Evolutionary conservation across 495 filamentous ascomycete species (phyloP).

Genomic region (Neohortaea acidophila): DNA sequence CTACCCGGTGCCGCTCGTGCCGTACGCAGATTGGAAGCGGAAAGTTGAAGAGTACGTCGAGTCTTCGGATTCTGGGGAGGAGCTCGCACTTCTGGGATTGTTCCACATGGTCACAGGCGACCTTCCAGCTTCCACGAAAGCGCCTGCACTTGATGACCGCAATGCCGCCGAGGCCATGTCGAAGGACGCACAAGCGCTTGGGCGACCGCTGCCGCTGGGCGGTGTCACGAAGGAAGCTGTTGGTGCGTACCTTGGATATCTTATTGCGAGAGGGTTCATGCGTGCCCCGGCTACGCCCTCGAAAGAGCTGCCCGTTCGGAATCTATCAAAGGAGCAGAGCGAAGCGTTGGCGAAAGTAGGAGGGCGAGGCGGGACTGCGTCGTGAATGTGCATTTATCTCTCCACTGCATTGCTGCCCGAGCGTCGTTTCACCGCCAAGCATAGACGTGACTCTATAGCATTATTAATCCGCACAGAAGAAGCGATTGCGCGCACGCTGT

Average conservation of each 20-base stretch:
- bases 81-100: conserved; percentile 69
- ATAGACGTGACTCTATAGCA: no score
- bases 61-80: conserved; percentile 28
- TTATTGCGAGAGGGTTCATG: conserved; percentile 59
- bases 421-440: no score
- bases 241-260: conserved; percentile 57
- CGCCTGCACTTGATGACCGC: conserved; percentile 63
- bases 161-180: conserved; percentile 52
- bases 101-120: conserved; percentile 73
- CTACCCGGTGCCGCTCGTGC: conserved; percentile 53
- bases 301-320: conserved; percentile 11
- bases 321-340: conserved; percentile 13
- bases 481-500: no score
- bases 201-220: conserved; percentile 46
- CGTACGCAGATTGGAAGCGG: conserved; percentile 37
- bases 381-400: no score
- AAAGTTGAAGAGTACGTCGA: conserved; percentile 29
- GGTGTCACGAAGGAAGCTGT: conserved; percentile 53
- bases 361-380: conserved; percentile 18
- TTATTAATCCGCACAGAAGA: no score
- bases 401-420: no score
- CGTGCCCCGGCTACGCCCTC: conserved; percentile 29
- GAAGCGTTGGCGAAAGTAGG: conserved; percentile 22
- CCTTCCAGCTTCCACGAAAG: conserved; percentile 60
- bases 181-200: conserved; percentile 46